Evolutionary conservation across 225 moss, liverwort and hornwort species (phyloP), one percentile per base, ranked within the genome.

Genomic region (Ulota crispa): DNA sequence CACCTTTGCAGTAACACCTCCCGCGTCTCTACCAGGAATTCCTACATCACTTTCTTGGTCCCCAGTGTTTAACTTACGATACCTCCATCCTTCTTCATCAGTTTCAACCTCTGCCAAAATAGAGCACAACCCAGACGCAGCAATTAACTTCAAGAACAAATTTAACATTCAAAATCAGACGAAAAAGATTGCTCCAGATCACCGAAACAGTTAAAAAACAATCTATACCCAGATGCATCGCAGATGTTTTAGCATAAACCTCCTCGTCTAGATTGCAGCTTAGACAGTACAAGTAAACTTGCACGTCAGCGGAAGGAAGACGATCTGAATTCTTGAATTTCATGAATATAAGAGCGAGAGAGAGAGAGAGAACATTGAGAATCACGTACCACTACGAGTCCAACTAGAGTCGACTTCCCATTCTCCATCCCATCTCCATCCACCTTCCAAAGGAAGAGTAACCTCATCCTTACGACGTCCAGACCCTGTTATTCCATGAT

Each of bases 341-440:
- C 45, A 69, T 34, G 75, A 72, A 26, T 56, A 47, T 1, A 56
- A 70, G 24, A 73, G 37, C 64, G 55, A 63, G 3, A 73, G 37
- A 65, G 3, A 73, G 37, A 65, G 55, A 63, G 3, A 77, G 39
- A 53, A 54, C 10, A 50, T 27, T 31, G 53, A 67, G 56, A 68
- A 56, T 47, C 62, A 76, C 88, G 62, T 76, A 90, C 88, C 89
- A 76, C 84, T 85, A 68, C 72, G 50, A 60, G 81, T 83, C 92
- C 88, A 88, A 81, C 65, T 85, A 20, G 82, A 76, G 52, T 90
- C 86, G 64, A 90, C 45, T 81, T 89, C 90, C 92, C 92, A 92
- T 61, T 92, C 88, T 72, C 89, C 89, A 78, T 92, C 90, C 92
- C 92, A 92, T 77, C 83, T 92, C 89, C 89, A 92, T 85, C 89